These are phyloP conservation scores for Cryptococcus deneoformans DNA, from an alignment of 1,284 basidiomycete genomes.

Conservation along the genomic window DNA sequence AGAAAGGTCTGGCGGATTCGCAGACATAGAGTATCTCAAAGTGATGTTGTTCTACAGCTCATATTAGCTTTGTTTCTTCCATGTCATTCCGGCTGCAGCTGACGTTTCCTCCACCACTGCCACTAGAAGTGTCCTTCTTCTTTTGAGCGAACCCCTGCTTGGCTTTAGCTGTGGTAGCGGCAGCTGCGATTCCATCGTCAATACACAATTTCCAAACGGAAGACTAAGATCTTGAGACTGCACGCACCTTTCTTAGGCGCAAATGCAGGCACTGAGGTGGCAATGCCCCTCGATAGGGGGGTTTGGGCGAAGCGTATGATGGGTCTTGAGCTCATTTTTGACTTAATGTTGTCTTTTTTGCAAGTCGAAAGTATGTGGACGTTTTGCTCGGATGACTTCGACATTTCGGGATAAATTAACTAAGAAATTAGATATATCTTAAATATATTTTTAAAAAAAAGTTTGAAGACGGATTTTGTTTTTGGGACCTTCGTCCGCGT, in stretches of 20 bases:
- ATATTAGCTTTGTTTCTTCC: not conserved
- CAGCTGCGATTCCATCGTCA: not conserved
- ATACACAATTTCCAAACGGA: not conserved
- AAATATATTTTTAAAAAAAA: not conserved
- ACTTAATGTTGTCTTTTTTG: not conserved
- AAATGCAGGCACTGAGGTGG: conserved; percentile 10
- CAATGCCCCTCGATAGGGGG: conserved; percentile 13
- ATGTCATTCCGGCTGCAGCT: not conserved
- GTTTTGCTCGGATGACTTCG: not conserved
- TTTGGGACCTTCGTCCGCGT: not conserved
- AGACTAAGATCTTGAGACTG: not conserved
- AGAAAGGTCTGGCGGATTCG: conserved; percentile 25
- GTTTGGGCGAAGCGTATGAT: conserved; percentile 16
- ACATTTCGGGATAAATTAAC: conserved; percentile 14
- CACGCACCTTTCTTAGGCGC: conserved; percentile 12
- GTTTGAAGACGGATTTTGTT: not conserved
- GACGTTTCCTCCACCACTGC: conserved; percentile 9
- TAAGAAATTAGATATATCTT: conserved; percentile 7
- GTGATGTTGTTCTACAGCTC: conserved; percentile 9
- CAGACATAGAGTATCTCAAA: conserved; percentile 25
- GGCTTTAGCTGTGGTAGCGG: conserved; percentile 2
- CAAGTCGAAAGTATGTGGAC: not conserved
- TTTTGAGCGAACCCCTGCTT: conserved; percentile 17
- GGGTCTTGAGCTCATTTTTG: conserved; percentile 11
- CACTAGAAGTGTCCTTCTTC: conserved; percentile 14